Evolutionary conservation across 2,329 filamentous ascomycete species (phyloP).

Genomic region (Colletotrichum sublineola): DNA sequence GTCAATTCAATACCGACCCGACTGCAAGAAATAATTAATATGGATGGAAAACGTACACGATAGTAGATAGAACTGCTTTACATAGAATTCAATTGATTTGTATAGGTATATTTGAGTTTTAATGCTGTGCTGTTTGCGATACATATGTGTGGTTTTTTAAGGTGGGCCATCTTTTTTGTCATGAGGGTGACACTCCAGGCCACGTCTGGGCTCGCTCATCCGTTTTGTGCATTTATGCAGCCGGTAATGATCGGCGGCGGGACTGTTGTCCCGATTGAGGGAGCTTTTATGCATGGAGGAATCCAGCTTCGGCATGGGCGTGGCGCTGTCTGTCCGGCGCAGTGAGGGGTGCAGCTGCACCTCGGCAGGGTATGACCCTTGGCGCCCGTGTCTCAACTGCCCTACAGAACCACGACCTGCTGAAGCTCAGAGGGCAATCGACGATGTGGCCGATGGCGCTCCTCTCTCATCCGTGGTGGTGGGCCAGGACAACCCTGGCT

Average conservation of each 20-base stretch:
- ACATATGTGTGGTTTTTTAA: too few species aligned
- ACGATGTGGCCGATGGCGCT: constrained; percentile 27
- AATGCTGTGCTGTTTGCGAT: too few species aligned
- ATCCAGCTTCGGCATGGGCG: constrained; percentile 35
- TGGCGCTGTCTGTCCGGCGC: constrained; percentile 26
- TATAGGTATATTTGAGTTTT: too few species aligned
- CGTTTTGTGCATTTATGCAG: constrained; percentile 34
- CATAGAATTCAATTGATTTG: too few species aligned
- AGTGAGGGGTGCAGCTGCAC: constrained; percentile 37
- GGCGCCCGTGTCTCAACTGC: constrained; percentile 34
- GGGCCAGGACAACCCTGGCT: constrained; percentile 29
- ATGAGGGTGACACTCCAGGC: too few species aligned
- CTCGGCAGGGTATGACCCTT: constrained; percentile 32
- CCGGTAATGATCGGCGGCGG: constrained; percentile 21
- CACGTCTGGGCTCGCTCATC: neutral
- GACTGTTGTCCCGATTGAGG: constrained; percentile 11
- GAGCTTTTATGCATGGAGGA: constrained; percentile 33
- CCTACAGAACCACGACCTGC: constrained; percentile 27
- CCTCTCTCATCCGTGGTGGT: constrained; percentile 20
- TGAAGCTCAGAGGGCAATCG: constrained; percentile 29
- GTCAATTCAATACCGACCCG: too few species aligned
- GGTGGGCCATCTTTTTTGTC: too few species aligned
- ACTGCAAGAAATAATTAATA: too few species aligned
- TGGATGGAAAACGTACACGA: too few species aligned
- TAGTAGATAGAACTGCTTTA: too few species aligned